Evolutionary conservation across 1,284 basidiomycete species (phyloP), one percentile per base, ranked within the genome.

Genomic region (Malassezia sp.): DNA sequence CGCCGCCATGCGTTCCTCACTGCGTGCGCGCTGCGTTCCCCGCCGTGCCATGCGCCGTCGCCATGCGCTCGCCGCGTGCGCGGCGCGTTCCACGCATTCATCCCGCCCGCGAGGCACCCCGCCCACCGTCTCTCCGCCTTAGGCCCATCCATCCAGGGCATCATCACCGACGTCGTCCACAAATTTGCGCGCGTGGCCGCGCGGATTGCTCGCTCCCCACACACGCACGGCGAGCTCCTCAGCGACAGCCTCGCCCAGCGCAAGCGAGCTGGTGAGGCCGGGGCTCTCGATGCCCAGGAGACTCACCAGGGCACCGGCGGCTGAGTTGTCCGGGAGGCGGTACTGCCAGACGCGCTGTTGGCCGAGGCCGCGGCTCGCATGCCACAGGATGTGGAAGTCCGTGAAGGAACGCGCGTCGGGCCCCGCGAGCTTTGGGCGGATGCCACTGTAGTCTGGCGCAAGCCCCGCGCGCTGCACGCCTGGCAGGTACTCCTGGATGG

Each of bases 381-480:
- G 67, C 54, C 56, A 63, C 28, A 68, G 47, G 26, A 78, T 71
- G 26, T 71, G 58, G 51, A 96, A 96, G 68, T 97, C 91, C 55
- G 82, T 80, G 68, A 95, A 91, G 1, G 81, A 81, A 5, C 76
- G 46, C 5, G 49, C 77, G 10, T 76, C 75, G 1, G 85, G 84
- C 1, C 79, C 77, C 5, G 80, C 79, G 12, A 95, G 74, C 71
- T 96, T 96, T 3, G 91, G 88, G 46, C 91, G 76, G 55, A 97
- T 80, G 2, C 91, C 91, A 18, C 83, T 81, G 68, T 95, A 96
- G 71, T 93, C 90, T 2, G 87, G 82, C 50, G 78, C 75, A 42
- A 97, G 75, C 0, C 80, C 80, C 7, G 80, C 75, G 2, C 77
- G 63, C 8, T 70, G 64, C 14, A 95, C 78, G 6, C 73, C 75